phyloP scores from a whole-genome alignment of 2,329 filamentous ascomycete genomes.

The Fusarium sp. region DNA sequence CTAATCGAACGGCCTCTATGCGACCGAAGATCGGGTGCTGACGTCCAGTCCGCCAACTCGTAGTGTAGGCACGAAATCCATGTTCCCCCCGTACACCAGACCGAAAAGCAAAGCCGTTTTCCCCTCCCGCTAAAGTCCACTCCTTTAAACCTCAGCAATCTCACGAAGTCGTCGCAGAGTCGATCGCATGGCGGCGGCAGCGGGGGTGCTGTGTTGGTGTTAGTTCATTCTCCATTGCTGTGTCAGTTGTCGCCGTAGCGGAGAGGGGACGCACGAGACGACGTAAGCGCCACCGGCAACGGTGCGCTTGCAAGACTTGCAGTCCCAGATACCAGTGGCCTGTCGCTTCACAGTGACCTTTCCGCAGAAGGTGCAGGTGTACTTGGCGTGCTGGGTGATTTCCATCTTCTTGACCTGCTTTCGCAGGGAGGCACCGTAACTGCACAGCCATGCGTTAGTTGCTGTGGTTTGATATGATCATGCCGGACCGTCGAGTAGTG shows the following conservation, averaged over 20 bases:
- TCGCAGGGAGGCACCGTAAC: conserved; percentile 98
- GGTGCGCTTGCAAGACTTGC: conserved; percentile 94
- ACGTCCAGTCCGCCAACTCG: conserved; percentile 57
- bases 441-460: conserved; percentile 55
- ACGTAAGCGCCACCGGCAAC: conserved; percentile 82
- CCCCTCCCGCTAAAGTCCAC: conserved; percentile 46
- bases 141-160: conserved; percentile 91
- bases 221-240: conserved; percentile 39
- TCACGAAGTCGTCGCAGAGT: conserved; percentile 97
- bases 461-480: conserved; percentile 1
- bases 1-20: conserved; percentile 57
- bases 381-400: conserved; percentile 97
- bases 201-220: conserved; percentile 77
- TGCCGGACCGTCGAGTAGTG: conserved; percentile 11
- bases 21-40: conserved; percentile 55
- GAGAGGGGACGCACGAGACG: conserved; percentile 82
- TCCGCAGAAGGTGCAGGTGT: conserved; percentile 98
- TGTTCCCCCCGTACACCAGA: conserved; percentile 59
- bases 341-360: conserved; percentile 94
- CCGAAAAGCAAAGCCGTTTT: conserved; percentile 60
- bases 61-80: conserved; percentile 59
- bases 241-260: not conserved
- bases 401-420: conserved; percentile 99
- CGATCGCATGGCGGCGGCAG: conserved; percentile 93
- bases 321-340: conserved; percentile 96